Percentiles rank a stretch among this genome's conserved stretches.
phyloP scores from a whole-genome alignment of 768 basidiomycete species.

The Lanmaoa rubissima region DNA sequence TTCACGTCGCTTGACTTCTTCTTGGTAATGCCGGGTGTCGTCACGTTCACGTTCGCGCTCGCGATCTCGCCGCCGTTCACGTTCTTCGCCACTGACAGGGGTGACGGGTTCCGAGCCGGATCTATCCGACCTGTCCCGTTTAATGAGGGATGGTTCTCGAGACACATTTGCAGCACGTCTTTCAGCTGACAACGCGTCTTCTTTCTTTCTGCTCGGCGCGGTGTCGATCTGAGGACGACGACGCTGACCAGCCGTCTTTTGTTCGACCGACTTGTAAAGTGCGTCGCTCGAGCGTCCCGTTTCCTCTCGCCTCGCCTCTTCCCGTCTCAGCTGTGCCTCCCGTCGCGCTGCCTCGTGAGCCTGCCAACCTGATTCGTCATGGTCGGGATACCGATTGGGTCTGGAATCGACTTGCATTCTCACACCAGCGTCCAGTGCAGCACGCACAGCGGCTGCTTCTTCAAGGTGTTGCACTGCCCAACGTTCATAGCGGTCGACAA shows the following conservation, averaged over 20 bases:
- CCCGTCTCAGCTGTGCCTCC: conserved; percentile 33
- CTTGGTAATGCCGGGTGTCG: conserved; percentile 40
- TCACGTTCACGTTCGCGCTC: conserved; percentile 22
- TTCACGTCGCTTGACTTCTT: conserved; percentile 44
- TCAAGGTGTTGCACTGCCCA: conserved; percentile 51
- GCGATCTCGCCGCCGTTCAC: conserved; percentile 25
- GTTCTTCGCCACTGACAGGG: conserved; percentile 27
- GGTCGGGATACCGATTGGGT: conserved; percentile 23
- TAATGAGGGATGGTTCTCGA: conserved; percentile 23
- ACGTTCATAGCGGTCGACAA: conserved; percentile 62
- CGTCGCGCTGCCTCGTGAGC: conserved; percentile 32
- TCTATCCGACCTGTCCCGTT: conserved; percentile 23
- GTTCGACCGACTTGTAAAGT: conserved; percentile 29
- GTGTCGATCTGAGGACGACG: conserved; percentile 31
- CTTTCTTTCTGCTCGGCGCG: conserved; percentile 29
- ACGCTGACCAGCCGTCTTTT: conserved; percentile 15
- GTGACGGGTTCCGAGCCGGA: conserved; percentile 27
- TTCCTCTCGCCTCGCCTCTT: conserved; percentile 36
- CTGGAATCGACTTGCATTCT: conserved; percentile 26
- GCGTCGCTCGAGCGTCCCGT: conserved; percentile 34
- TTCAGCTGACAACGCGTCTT: conserved; percentile 26
- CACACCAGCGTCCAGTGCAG: conserved; percentile 20
- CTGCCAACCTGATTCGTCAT: conserved; percentile 34
- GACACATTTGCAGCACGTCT: conserved; percentile 28
- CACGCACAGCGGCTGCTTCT: conserved; percentile 25